phyloP scores from a whole-genome alignment of 2,329 filamentous ascomycete species.

The Fusarium sp. region DNA sequence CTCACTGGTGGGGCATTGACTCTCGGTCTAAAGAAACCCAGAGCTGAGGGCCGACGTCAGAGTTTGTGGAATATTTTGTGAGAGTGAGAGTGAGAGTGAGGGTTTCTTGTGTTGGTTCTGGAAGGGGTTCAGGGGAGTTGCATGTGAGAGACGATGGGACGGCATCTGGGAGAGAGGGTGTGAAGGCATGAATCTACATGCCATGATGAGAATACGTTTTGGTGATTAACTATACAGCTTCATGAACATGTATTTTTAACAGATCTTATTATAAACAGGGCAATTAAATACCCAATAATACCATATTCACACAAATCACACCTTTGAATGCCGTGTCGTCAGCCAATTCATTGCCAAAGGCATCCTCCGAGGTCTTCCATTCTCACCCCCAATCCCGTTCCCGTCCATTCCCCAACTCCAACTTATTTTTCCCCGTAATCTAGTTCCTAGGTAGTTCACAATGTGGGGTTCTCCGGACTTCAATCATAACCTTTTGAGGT shows the following conservation, averaged over 20 bases:
- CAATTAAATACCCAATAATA: not conserved
- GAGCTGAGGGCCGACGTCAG: constrained; percentile 32
- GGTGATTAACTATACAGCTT: not conserved
- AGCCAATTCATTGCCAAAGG: constrained; percentile 1
- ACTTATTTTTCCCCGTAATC: constrained; percentile 21
- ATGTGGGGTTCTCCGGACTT: constrained; percentile 35
- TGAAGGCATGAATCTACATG: constrained; percentile 1
- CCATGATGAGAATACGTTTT: not conserved
- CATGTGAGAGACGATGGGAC: constrained; percentile 14
- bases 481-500: constrained; percentile 15
- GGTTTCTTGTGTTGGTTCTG: not conserved
- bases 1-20: constrained; percentile 18
- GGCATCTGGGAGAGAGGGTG: not conserved
- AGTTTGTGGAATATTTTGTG: not conserved
- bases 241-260: not conserved
- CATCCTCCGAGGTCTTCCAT: constrained; percentile 26
- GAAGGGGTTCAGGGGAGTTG: not conserved
- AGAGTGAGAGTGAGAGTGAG: not conserved
- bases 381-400: constrained; percentile 17
- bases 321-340: not conserved
- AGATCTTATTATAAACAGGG: no score
- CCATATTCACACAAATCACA: not conserved
- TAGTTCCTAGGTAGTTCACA: not conserved
- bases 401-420: constrained; percentile 14
- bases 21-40: not conserved